Base-by-base conservation (phyloP, 176 grass and related monocot genomes). In the Eleusine indica region DNA sequence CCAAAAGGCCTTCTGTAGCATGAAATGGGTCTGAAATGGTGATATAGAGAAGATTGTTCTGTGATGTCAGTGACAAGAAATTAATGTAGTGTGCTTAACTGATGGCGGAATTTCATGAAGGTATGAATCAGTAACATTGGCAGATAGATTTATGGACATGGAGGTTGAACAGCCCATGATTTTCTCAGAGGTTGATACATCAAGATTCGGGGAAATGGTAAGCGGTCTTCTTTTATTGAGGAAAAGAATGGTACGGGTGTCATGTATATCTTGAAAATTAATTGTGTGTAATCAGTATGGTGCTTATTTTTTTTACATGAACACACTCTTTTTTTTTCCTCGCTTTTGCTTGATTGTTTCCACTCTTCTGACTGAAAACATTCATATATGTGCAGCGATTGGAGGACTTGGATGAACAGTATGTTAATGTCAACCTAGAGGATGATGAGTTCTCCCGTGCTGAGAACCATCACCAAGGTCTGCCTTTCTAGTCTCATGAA, bases 41-140 rank as follows among this genome's bases (percentile, higher is more conserved):
- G 66, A 19, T 56, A 71, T 58, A 52, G 66, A 44, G 78, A 71
- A 57, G 19, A 12, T 72, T 73, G 69, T 72, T 68, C 49, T 22
- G 39, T 58, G 28, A 4, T 63, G 66, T 71, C 54, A 56, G 83
- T 22, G 57, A 60, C 82, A 82, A 82, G 46, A 82, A 71, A 71
- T 46, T 19, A 30, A 57, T 74, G 30, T 60, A 13, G 28, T 32
- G 6, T 69, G 63, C 22, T 75, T 74, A 75, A 53, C 62, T 90
- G 35, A 86, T 70, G 40, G 8, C 41, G 3, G 49, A 54, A 74
- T 56, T 86, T 71, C 53, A 39, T 92, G 69, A 80, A 98, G 96
- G 87, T 94, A 90, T 28, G 96, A 98, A 88, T 73, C 96, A 60
- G 93, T 98, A 49, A 97, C 96, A 68, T 77, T 98, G 41, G 91